Base-by-base conservation (phyloP, 148 eudicot genomes). In the Cornus florida region DNA sequence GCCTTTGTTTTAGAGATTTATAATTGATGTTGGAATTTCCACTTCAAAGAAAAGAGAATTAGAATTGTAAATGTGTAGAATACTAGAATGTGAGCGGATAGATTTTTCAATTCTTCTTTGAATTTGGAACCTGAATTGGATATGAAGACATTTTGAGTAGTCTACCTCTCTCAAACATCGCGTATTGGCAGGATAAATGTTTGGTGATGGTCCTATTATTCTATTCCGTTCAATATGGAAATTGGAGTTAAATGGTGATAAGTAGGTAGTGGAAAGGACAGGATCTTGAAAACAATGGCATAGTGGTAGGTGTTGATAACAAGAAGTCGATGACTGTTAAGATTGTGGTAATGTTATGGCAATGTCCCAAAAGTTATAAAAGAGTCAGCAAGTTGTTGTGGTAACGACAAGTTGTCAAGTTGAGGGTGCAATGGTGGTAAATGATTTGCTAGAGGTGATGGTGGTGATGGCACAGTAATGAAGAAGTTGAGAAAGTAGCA, bases 401-500 rank as follows among this genome's bases (percentile, higher is more conserved):
- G 64, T 57, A 35, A 35, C 38, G 2, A 57, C 5, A 12, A 57
- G 17, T 57, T 17, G 17, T 8, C 5, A 12, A 57, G 17, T 57
- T 17, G 17, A 12, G 14, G 20, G 20, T 57, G 53, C 12, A 11
- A 57, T 74, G 76, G 76, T 74, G 66, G 76, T 74, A 16, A 62
- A 62, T 23, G 10, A 72, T 56, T 12, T 50, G 28, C 10, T 43
- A 38, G 41, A 53, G 11, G 4, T 72, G 67, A 57, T 74, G 76
- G 76, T 74, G 66, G 76, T 74, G 67, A 74, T 32, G 76, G 46
- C 24, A 57, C 60, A 10, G 10, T 32, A 64, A 62, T 53, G 28
- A n/a, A 8, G 39, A 38, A 48, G 53, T 0, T 48, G 53, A 48
- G 53, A 11, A 7, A 7, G 7, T 48, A 8, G 12, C 5, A 35